Evolutionary conservation across 495 filamentous ascomycete genomes (phyloP), one percentile per base, ranked within the genome.

Genomic region (Podospora pseudoanserina): DNA sequence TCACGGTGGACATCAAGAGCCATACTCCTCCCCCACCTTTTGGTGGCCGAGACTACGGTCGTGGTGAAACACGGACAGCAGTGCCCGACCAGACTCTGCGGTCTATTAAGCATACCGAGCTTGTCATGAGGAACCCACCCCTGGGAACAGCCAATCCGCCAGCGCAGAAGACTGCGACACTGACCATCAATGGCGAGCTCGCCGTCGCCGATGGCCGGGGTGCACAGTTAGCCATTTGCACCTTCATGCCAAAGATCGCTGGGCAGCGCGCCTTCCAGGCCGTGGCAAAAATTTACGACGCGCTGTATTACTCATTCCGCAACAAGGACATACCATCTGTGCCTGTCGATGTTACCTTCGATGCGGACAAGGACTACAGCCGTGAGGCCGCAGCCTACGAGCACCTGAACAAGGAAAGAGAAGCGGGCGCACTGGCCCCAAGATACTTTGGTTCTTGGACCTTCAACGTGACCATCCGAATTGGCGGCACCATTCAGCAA

Each of bases 221-320:
- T 7, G 27, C 57, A 3, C 58, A 67, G 57, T 9, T 61, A 5
- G 65, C 53, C 19, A 34, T 30, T 58, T 67, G 65, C 57, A 34
- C 65, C 20, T 18, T 67, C 58, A 60, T 27, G 1, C 65, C 57
- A 6, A 18, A 61, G 30, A 23, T 26, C 57, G 32, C 20, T 0
- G 28, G 62, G 18, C 26, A 60, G 19, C 4, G 53, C 15, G 23
- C 67, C 62, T 69, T 60, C 39, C 9, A 54, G 53, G 71, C 65
- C 16, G 65, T 63, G 1, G 71, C 71, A 4, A 72, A 72, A 39
- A 72, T 72, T 44, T 72, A 56, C 15, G 71, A 72, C 49, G 34
- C 71, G 23, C 66, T 72, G 27, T 70, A 72, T 59, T 72, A 72
- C 65, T 61, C 60, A 27, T 66, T 39, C 54, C 3, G 13, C 15